Base-by-base conservation (phyloP, 805 yeast species). In the Wickerhamiella nectarea region DNA sequence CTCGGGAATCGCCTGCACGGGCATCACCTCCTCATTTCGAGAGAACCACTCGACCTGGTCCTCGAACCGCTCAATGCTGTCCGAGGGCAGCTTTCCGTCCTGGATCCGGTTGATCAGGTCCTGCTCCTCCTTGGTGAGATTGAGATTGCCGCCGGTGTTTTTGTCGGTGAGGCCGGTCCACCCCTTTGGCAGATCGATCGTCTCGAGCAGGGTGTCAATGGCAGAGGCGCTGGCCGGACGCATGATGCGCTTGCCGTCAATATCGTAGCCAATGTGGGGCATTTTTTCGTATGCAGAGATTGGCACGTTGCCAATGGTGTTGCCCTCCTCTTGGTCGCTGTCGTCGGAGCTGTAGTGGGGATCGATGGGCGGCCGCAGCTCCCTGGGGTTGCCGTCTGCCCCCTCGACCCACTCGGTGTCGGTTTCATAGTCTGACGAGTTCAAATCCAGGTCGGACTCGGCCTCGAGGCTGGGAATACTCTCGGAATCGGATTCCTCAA, bases 181-280 rank as follows among this genome's bases (percentile, higher is more conserved):
- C 20, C 98, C 98, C 63, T 84, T 93, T 11, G 98, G 98, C 50
- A 91, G 69, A 49, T 91, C 99, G 48, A 91, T 91, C 24, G 78
- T 70, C 57, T 89, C 98, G 51, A 91, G 67, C 49, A 91, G 71
- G 56, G 80, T 81, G 57, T 91, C 97, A 51, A 91, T 71, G 1
- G 97, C 98, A 46, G 93, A 77, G 11, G 96, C 95, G 56, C 84
- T 80, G 8, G 97, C 98, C 10, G 99, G 99, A 62, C 99, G 76
- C 97, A 91, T 89, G 58, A 91, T 87, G 58, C 98, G 76, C 60
- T 87, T 89, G 56, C 99, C 98, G 60, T 91, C 91, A 56, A 91
- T 87, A 60, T 85, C 89, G 62, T 91, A 91, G 46, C 98, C 97
- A 48, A 91, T 76, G 59, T 91, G 98, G 1, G 98, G 98, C 78